Conservation (phyloP, 2,329 filamentous ascomycete species). For the Metarhizium album region DNA sequence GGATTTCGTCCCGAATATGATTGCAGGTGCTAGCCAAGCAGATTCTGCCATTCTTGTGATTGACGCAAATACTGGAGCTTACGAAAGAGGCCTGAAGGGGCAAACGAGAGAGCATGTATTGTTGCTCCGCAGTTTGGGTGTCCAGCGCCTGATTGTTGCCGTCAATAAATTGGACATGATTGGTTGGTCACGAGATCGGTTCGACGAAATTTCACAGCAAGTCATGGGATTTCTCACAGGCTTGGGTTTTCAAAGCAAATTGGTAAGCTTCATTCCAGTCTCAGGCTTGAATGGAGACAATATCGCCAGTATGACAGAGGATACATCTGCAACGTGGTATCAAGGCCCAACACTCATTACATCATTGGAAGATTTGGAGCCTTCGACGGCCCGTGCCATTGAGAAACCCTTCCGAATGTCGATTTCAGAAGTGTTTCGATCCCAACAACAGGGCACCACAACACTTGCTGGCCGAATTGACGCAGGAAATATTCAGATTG, state of each 20-base stretch:
- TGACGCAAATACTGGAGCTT: conserved; percentile 80
- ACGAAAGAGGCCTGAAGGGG: conserved; percentile 85
- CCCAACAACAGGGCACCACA: conserved; percentile 67
- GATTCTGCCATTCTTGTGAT: conserved; percentile 94
- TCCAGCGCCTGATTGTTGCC: conserved; percentile 78
- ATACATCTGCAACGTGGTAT: conserved; percentile 64
- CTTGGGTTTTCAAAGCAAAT: conserved; percentile 71
- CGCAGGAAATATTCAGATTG: conserved; percentile 70
- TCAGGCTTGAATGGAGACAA: conserved; percentile 87
- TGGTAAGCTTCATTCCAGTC: conserved; percentile 79
- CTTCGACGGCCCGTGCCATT: conserved; percentile 53
- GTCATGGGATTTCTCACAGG: conserved; percentile 71
- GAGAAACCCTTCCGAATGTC: conserved; percentile 76
- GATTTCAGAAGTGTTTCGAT: conserved; percentile 78
- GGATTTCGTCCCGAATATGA: conserved; percentile 99
- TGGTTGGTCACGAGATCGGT: conserved; percentile 71
- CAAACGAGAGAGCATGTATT: conserved; percentile 92
- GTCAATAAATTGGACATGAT: conserved; percentile 93
- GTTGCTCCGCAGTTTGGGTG: conserved; percentile 79
- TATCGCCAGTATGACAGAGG: conserved; percentile 50
- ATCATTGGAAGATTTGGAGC: conserved; percentile 74
- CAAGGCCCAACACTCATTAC: conserved; percentile 67
- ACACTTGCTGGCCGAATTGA: conserved; percentile 83
- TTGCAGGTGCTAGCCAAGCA: conserved; percentile 88
- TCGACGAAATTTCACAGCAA: conserved; percentile 75